Evolutionary conservation across 2,329 filamentous ascomycete genomes (phyloP), one percentile per base, ranked within the genome.

Genomic region (Talaromyces sp.): DNA sequence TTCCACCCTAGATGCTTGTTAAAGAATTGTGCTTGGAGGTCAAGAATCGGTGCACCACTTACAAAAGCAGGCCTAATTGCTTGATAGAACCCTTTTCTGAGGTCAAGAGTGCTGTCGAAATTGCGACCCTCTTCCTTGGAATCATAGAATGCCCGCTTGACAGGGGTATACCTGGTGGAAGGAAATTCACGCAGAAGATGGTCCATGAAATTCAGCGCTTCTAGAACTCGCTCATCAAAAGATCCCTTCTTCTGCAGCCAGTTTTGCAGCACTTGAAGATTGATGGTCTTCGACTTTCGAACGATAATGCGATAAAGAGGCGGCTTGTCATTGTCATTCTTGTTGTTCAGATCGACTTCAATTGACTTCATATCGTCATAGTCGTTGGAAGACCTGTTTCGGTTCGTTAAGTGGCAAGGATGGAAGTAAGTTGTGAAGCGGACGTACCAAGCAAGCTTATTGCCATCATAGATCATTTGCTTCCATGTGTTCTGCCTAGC

Each of bases 141-240:
- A 42, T 86, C 79, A 76, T 96, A 98, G 72, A 96, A 96, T 7
- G 88, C 91, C 12, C 93, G 86, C 75, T 92, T 93, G 75, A 97
- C 89, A 0, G 86, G 77, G 0, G 88, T 81, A 69, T 91, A 86
- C 1, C 81, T 77, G 69, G 86, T 78, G 0, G 88, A 88, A 0
- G 95, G 92, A n/a, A 79, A 82, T 74, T 96, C 87, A 4, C 95
- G 90, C 61, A 99, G 81, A 7, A 93, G 80, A 71, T 99, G 95
- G 66, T 99, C 95, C 4, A 97, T 80, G 71, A 97, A 97, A 72
- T 90, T 96, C 75, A 98, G 85, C 14, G 90, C 88, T 70, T 95
- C 90, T 7, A 93, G 82, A 21, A 93, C 86, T 21, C 82, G 78
- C 40, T 84, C 85, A 70, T 89, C 84, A 73, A 89, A 89, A 1